Base-by-base conservation (phyloP, 306 rosid species). In the Rubus idaeus region DNA sequence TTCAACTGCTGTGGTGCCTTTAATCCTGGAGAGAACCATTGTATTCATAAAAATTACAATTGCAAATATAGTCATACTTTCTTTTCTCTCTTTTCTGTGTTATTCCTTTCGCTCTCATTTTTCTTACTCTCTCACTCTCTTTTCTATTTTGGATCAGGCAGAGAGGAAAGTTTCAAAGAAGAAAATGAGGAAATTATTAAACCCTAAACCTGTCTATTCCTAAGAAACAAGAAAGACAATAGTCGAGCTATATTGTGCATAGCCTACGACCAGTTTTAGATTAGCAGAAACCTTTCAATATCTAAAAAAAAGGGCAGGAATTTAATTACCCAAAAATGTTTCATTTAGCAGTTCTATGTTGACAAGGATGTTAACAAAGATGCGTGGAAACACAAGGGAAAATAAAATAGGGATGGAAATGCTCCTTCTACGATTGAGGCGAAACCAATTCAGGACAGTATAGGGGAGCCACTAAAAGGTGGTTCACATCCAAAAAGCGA, bases 1-100 rank as follows among this genome's bases (percentile, higher is more conserved):
- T 82, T 92, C 98, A 64, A 95, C 97, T 51, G 87, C 97, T 11
- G 98, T 88, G 77, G 97, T 89, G 61, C 97, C 98, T 53, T 78
- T 80, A 69, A 94, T 87, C 78, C 98, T 94, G 82, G 45, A 76
- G n/a, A 30, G 70, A 74, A 47, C 45, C 62, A n/a, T n/a, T 77
- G 41, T 26, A 37, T 47, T 58, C 65, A 41, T 52, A 77, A 56
- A 35, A 16, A 23, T 61, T 74, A 44, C 35, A 50, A 23, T 61
- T 64, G n/a, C 61, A 52, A 5, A 51, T 67, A n/a, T 13, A 13
- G 40, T 16, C 11, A 16, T 37, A 8, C 52, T 6, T 46, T 8
- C 26, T 51, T 63, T 42, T 69, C 69, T 45, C 56, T 41, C 23
- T 40, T 13, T 14, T 37, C 35, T 30, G 35, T 30, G 1, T 30